Base-by-base conservation (phyloP, 23 red algal genomes). In the Gracilaria caudata region DNA sequence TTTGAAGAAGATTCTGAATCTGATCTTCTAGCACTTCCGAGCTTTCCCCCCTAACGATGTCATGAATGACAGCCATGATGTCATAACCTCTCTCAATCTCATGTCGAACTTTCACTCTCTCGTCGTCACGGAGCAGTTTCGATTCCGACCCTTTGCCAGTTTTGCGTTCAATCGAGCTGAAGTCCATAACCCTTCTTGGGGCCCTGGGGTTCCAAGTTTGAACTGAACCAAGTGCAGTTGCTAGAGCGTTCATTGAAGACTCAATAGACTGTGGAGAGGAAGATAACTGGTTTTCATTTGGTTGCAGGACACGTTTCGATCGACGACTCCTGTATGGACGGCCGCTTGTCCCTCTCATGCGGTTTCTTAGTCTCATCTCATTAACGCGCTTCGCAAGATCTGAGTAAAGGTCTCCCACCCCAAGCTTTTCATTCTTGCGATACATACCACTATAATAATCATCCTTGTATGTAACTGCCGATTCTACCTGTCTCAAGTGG, bases 141-240 rank as follows among this genome's bases (percentile, higher is more conserved):
- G 87, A 57, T 29, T 70, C 47, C 51, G 44, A 20, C 6, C 60
- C 61, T 75, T 43, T 46, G 28, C 20, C 23, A 23, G 74, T 37
- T 66, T 59, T 63, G 35, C 56, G 55, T 64, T 89, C 84, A 51
- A 89, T 56, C 12, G 56, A 40, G 41, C 84, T 73, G 46, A 89
- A 89, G 73, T 89, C 84, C 77, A 91, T 82, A 40, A 91, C 77
- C 28, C 78, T 56, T 41, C 87, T 56, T 28, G 87, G 87, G n/a
- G 87, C 87, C 37, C 49, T 91, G 12, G 87, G 87, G 64, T 91
- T 81, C 87, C 87, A 91, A 43, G 78, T 64, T 49, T 91, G 87
- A 40, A 91, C 77, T 44, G 87, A 68, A n/a, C 87, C 87, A 23
- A 91, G 77, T 28, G 87, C 76, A 26, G 60, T 91, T 7, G 87